Evolutionary conservation across 225 moss, liverwort and hornwort genomes (phyloP), one percentile per base, ranked within the genome.

Genomic region (Pseudoscleropodium purum): DNA sequence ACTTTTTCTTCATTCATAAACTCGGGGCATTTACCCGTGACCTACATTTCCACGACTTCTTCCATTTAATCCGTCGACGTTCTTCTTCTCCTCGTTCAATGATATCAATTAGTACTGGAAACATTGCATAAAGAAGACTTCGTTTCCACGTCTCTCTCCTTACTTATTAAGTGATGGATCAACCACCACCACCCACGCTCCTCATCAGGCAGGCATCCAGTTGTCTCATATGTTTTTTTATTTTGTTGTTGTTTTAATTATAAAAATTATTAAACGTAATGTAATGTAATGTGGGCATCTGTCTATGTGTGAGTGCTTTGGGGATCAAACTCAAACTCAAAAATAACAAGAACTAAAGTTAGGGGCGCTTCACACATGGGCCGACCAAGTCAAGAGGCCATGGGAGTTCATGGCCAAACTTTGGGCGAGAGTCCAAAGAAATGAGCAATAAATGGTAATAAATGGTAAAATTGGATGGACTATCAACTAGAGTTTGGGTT

Each of bases 41-140:
- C 69, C 68, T 83, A 68, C 83, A 83, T 89, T 47, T 24, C 86
- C 89, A 89, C 83, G 70, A 83, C 89, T 91, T 89, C 86, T 7
- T 21, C 33, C 90, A 84, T 82, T 91, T 33, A 80, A 30, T 84
- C 24, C 24, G 24, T 59, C 47, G 74, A 66, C 36, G 60, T 59
- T 75, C 91, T 88, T 77, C 69, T 59, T 59, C 57, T 57, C 7
- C 59, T 77, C 43, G 11, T 45, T 41, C 59, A 66, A 75, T 80
- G 56, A 39, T 5, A 59, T 52, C 18, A 11, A 59, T 49, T 66
- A 72, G 75, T 88, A 75, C 85, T 75, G 41, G 74, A 74, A 73
- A 16, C 43, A 73, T 29, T 73, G 73, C 37, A 24, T 11, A 39
- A 24, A 18, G 34, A 75, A 14, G 65, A 52, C 86, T 65, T 27